Evolutionary conservation across 306 rosid species (phyloP), one percentile per base, ranked within the genome.

Genomic region (Carpinus fangiana): DNA sequence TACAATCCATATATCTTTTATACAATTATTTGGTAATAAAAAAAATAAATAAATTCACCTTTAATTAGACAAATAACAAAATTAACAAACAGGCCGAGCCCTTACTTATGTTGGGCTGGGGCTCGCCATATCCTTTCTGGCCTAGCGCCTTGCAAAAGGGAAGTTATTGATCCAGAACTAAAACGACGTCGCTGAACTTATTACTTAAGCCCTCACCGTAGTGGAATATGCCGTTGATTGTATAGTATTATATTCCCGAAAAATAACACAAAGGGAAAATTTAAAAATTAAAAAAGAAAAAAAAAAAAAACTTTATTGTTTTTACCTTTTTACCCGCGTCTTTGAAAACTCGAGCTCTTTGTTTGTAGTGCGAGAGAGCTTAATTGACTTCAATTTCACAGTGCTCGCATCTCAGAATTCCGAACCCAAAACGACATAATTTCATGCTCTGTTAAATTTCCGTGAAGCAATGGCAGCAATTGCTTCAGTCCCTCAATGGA

Each of bases 401-500:
- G 43, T 4, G 21, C 12, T 12, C 43, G 17, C 26, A 14, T 41
- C 28, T 66, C 50, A 5, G 50, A 66, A 66, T 8, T 38, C 41
- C n/a, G 47, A 41, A 38, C 8, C 26, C 28, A 10, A 61, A 28
- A 61, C 38, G 41, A 61, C 38, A 28, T 2, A 26, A 4, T 11
- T 36, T 41, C 26, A 66, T 66, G 72, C 72, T 38, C 14, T 38
- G 13, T 41, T 66, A 38, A 28, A 9, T 57, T 20, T 61, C 11
- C 43, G 18, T 18, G 43, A 7, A 41, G n/a, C 13, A 66, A 73
- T 86, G 81, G 79, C 65, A 21, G 66, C 79, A 13, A 52, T 31
- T 13, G 71, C 86, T 74, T 70, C 90, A 11, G 75, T 48, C 11
- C 73, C 86, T 70, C 82, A 86, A 0, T 93, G 97, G 98, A 69